Conservation (phyloP, 176 grass and related monocot species). For the Olyra latifolia region DNA sequence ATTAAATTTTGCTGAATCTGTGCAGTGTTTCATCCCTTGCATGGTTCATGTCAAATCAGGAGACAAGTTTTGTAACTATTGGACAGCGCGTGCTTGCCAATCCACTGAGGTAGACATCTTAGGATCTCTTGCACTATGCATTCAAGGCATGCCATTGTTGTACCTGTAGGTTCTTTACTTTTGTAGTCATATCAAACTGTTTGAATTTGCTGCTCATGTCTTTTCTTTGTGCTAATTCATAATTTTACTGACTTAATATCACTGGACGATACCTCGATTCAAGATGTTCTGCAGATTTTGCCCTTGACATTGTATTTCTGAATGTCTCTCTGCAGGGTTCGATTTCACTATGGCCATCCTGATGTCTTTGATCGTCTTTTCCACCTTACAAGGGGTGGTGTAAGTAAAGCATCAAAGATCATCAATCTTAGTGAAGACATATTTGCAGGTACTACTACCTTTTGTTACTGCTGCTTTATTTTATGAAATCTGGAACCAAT, state of each 20-base stretch:
- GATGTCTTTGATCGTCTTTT: constrained; percentile 95
- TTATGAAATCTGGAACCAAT: background rate
- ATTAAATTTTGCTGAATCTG: constrained; percentile 8
- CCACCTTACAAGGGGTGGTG: constrained; percentile 89
- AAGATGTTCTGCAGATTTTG: constrained; percentile 9
- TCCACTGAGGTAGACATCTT: constrained; percentile 67
- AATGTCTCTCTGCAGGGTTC: constrained; percentile 60
- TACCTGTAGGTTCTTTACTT: constrained; percentile 8
- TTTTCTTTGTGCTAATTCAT: background rate
- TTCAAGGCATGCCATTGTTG: background rate
- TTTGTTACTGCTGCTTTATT: background rate
- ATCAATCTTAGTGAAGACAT: constrained; percentile 99
- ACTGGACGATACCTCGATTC: background rate
- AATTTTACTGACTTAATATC: background rate
- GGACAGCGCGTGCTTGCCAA: constrained; percentile 98
- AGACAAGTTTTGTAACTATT: constrained; percentile 99
- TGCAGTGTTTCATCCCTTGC: constrained; percentile 99
- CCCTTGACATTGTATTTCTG: constrained; percentile 8
- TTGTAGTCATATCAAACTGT: background rate
- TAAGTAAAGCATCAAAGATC: constrained; percentile 97
- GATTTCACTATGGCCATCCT: constrained; percentile 94
- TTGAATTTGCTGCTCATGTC: background rate
- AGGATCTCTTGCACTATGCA: constrained; percentile 9
- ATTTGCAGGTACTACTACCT: constrained; percentile 73
- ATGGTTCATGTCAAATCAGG: constrained; percentile 99